Evolutionary conservation across 345 rosid species (phyloP), one percentile per base, ranked within the genome.

Genomic region (Lumnitzera racemosa): DNA sequence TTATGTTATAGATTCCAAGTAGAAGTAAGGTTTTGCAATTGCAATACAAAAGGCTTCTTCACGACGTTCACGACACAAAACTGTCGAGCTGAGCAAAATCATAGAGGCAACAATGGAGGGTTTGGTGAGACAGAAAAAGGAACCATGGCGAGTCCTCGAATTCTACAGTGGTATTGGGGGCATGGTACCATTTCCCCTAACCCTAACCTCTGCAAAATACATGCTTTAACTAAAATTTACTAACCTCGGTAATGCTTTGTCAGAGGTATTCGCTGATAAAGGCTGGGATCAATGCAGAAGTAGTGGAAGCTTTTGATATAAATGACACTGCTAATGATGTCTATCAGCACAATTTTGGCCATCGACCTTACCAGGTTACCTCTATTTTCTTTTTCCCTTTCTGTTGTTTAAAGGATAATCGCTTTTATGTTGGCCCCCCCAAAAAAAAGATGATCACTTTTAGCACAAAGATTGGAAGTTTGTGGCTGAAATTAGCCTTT

Each of bases 131-230:
- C 11, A 36, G 11, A 1, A 14, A 29, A 46, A 69, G 61, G 64
- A 80, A 66, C 86, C 83, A 72, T 80, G 91, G 89, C 70, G 90
- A 79, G 86, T 83, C 56, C 89, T 91, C 61, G 98, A 91, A 63
- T 91, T 91, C 83, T 86, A 84, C 82, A 91, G 90, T 31, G 98
- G 98, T 51, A 72, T 91, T 47, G 96, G 95, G 55, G 98, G 92
- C 62, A 83, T 91, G 96, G 95, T 91, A 82, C 53, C 20, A 3
- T 11, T 61, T 27, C n/a, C 51, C 17, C 15, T 61, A 50, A 12
- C 12, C 31, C 53, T 61, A 50, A 12, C 12, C 16, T 41, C 54
- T 6, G 31, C 20, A 47, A 52, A 51, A 43, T 56, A 61, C 67
- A n/a, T 46, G 31, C n/a, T 61, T 9, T 27, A 24, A 7, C 53